Conservation (phyloP, 805 yeast genomes). For the Pichia nakasei region DNA sequence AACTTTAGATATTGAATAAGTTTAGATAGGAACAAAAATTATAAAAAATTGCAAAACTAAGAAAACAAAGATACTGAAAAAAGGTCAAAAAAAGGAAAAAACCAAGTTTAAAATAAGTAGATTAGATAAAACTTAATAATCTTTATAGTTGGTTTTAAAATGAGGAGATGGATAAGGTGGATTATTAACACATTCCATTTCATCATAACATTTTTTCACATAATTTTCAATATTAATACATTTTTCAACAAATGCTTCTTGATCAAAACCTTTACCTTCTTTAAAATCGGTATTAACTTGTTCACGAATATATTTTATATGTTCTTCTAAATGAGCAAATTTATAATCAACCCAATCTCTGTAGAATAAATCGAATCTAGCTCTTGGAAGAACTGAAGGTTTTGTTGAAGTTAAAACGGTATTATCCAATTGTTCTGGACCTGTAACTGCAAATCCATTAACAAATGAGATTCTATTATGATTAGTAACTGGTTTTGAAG, state of each 20-base stretch:
- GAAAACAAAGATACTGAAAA: background rate
- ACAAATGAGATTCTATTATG: conserved; percentile 29
- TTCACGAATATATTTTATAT: conserved; percentile 16
- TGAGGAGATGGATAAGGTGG: conserved; percentile 24
- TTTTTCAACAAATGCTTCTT: conserved; percentile 20
- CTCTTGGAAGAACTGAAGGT: conserved; percentile 29
- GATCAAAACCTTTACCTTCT: conserved; percentile 23
- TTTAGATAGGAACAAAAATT: background rate
- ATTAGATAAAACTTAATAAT: background rate
- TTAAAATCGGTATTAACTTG: conserved; percentile 12
- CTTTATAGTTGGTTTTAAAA: conserved; percentile 20
- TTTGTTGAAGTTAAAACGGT: conserved; percentile 28
- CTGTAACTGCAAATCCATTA: conserved; percentile 24
- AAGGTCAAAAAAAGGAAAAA: background rate
- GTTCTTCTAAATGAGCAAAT: conserved; percentile 23
- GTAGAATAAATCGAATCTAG: conserved; percentile 26
- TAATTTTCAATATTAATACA: conserved; percentile 25
- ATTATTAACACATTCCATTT: conserved; percentile 27
- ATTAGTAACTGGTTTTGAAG: conserved; percentile 34
- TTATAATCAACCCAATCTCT: conserved; percentile 29
- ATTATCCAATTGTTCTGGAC: conserved; percentile 24
- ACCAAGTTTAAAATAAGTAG: background rate
- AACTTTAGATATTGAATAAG: too few relatives aligned
- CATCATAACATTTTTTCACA: conserved; percentile 23
- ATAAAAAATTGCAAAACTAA: background rate